phyloP scores from a whole-genome alignment of 148 eudicot genomes.

The Persicaria maculosa region DNA sequence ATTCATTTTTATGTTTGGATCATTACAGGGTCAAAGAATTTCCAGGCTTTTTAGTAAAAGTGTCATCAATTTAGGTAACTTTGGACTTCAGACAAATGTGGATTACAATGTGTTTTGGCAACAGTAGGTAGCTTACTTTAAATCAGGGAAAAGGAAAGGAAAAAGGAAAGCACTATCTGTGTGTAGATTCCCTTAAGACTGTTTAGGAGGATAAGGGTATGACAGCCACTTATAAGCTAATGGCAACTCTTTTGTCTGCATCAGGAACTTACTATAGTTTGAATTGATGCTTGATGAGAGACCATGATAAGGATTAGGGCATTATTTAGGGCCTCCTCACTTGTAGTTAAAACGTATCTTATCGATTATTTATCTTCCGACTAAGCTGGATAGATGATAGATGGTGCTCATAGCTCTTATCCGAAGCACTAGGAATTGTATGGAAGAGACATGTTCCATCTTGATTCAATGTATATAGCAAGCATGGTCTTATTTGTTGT shows the following conservation, averaged over 20 bases:
- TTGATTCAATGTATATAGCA: constrained; percentile 5
- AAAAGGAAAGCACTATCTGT: not conserved
- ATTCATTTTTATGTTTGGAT: not conserved
- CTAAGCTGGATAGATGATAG: too few relatives aligned
- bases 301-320: too few relatives aligned
- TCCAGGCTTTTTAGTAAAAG: not conserved
- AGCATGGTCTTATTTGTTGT: not conserved
- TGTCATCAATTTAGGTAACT: too few relatives aligned
- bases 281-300: too few relatives aligned
- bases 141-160: not conserved
- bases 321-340: too few relatives aligned
- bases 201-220: constrained; percentile 1
- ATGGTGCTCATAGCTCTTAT: not conserved
- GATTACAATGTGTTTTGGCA: not conserved
- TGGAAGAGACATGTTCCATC: not conserved
- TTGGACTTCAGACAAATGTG: not conserved
- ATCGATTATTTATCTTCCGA: too few relatives aligned
- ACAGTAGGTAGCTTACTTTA: not conserved
- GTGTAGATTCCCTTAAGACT: not conserved
- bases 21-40: not conserved
- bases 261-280: too few relatives aligned
- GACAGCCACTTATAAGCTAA: not conserved
- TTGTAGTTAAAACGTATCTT: too few relatives aligned
- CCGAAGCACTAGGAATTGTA: not conserved
- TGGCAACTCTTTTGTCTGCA: not conserved